Evolutionary conservation across 2,329 filamentous ascomycete genomes (phyloP).

Genomic region (Ceratocystiopsis sp.): DNA sequence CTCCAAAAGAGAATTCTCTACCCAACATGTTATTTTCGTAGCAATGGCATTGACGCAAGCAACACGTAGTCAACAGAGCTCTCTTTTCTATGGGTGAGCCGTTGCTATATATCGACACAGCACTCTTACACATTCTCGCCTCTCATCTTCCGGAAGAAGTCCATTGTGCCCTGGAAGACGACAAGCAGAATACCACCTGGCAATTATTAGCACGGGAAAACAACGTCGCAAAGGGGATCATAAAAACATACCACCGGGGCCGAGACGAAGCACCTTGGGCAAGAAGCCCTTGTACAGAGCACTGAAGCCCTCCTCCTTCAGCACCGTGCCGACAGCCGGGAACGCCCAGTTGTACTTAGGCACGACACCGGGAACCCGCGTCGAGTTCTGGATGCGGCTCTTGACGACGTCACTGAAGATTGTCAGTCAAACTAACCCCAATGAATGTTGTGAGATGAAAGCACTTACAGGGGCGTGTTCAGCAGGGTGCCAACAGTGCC

Average conservation of each 20-base stretch:
- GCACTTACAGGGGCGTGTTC: conserved; percentile 95
- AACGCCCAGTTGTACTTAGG: conserved; percentile 99
- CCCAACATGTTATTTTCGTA: too few species aligned
- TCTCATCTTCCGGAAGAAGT: conserved; percentile 65
- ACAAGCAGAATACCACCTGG: conserved; percentile 57
- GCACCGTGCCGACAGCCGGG: conserved; percentile 69
- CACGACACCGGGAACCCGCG: conserved; percentile 60
- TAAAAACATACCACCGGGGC: conserved; percentile 32
- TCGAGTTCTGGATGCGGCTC: conserved; percentile 89
- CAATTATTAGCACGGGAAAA: conserved; percentile 8
- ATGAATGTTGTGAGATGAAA: neutral
- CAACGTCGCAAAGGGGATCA: neutral
- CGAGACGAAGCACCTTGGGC: conserved; percentile 74
- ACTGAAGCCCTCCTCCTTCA: conserved; percentile 71
- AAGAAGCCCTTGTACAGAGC: conserved; percentile 97
- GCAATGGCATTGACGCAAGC: too few species aligned
- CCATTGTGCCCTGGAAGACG: conserved; percentile 76
- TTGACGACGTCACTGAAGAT: conserved; percentile 58
- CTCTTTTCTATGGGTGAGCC: too few species aligned
- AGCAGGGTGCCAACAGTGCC: conserved; percentile 78
- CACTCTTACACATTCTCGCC: conserved; percentile 9
- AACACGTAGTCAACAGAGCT: too few species aligned
- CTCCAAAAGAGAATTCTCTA: too few species aligned
- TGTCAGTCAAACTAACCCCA: conserved; percentile 1
- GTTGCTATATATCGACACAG: too few species aligned